These are phyloP conservation scores for Schwanniomyces etchellsii DNA, from an alignment of 1,139 yeast species.

Conservation along the genomic window DNA sequence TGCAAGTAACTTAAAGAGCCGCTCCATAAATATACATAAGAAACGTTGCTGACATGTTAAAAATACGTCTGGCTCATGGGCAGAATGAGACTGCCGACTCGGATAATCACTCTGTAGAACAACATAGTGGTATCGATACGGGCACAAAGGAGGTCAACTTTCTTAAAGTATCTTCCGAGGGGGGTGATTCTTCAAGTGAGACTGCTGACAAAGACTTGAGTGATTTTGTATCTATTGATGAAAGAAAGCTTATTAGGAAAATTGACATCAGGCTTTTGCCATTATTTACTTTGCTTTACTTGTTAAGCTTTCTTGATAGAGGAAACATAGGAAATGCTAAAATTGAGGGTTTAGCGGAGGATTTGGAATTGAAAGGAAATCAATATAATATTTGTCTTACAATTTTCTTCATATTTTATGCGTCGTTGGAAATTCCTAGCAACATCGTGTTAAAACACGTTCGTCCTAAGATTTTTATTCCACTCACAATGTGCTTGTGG, in stretches of 20 bases:
- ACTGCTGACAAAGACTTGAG: no score
- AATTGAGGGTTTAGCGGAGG: slow-evolving; percentile 51
- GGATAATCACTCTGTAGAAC: slow-evolving; percentile 14
- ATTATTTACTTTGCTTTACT: slow-evolving; percentile 46
- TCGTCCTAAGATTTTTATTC: slow-evolving; percentile 45
- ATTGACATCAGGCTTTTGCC: slow-evolving; percentile 53
- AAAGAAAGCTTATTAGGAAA: slow-evolving; percentile 16
- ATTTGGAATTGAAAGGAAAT: slow-evolving; percentile 40
- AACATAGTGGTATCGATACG: no score
- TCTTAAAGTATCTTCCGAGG: no score
- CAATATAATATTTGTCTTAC: slow-evolving; percentile 54
- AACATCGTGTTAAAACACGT: slow-evolving; percentile 42
- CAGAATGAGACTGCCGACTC: slow-evolving; percentile 39
- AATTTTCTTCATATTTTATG: slow-evolving; percentile 57
- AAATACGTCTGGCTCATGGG: no score
- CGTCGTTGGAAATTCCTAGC: slow-evolving; percentile 55
- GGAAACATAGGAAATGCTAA: slow-evolving; percentile 60
- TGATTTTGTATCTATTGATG: no score
- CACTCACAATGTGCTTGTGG: slow-evolving; percentile 47
- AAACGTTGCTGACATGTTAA: no score
- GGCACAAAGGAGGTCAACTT: no score
- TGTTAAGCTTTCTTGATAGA: slow-evolving; percentile 53
- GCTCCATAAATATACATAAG: no score
- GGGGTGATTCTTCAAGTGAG: no score
- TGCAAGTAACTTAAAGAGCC: no score